Evolutionary conservation across 202 grass and related monocot species (phyloP).

Genomic region (Schoenoplectus triqueter): DNA sequence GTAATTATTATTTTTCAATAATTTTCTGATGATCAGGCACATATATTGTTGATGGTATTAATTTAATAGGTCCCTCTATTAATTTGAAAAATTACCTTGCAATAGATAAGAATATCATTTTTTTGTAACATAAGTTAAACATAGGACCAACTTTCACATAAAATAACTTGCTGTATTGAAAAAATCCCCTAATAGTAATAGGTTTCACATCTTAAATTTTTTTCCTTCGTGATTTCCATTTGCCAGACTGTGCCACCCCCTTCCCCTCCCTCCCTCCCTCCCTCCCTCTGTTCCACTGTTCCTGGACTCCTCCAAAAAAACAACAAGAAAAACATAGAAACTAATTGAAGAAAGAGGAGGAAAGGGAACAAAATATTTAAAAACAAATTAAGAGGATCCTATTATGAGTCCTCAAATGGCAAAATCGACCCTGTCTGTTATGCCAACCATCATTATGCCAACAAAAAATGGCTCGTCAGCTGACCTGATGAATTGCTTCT

Average conservation of each 20-base stretch:
- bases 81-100: too few relatives aligned
- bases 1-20: too few relatives aligned
- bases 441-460: not conserved
- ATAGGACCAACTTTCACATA: too few relatives aligned
- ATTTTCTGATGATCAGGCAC: too few relatives aligned
- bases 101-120: too few relatives aligned
- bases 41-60: too few relatives aligned
- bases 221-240: not conserved
- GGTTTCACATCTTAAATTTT: not conserved
- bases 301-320: not conserved
- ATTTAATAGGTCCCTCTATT: too few relatives aligned
- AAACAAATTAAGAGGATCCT: not conserved
- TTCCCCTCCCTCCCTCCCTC: not conserved
- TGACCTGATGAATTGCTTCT: slow-evolving; percentile 46
- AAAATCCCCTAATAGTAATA: not conserved
- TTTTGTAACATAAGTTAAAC: too few relatives aligned
- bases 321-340: not conserved
- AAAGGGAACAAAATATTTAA: slow-evolving; percentile 10
- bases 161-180: not conserved
- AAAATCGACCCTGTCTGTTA: not conserved
- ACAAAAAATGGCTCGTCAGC: not conserved
- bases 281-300: not conserved
- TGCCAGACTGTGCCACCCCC: not conserved
- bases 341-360: not conserved
- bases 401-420: not conserved